Evolutionary conservation across 2,329 filamentous ascomycete genomes (phyloP).

Genomic region (Trichophyton benhamiae): DNA sequence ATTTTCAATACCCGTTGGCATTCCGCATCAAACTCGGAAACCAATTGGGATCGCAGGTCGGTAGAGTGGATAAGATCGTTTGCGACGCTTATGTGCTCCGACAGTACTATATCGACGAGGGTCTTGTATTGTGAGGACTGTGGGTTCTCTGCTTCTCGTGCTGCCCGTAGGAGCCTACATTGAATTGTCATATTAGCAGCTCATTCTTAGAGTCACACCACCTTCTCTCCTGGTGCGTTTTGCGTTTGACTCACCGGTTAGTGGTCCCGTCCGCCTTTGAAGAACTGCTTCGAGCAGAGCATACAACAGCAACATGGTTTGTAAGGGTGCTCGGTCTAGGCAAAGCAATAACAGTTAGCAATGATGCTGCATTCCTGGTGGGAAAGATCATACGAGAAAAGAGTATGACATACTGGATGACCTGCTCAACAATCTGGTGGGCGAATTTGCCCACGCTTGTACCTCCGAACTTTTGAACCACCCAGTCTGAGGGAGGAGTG

Average conservation of each 20-base stretch:
- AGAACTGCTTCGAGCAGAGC: slow-evolving; percentile 85
- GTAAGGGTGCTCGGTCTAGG: slow-evolving; percentile 48
- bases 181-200: not conserved
- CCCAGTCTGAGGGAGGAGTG: slow-evolving; percentile 42
- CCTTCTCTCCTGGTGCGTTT: not conserved
- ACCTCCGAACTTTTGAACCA: slow-evolving; percentile 90
- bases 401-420: slow-evolving; percentile 44
- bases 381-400: not conserved
- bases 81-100: slow-evolving; percentile 67
- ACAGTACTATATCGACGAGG: slow-evolving; percentile 67
- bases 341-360: not conserved
- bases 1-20: slow-evolving; percentile 71
- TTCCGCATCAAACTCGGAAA: slow-evolving; percentile 58
- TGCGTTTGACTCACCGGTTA: slow-evolving; percentile 57
- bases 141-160: slow-evolving; percentile 38
- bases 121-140: slow-evolving; percentile 50
- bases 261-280: slow-evolving; percentile 94
- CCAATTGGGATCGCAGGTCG: slow-evolving; percentile 47
- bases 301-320: slow-evolving; percentile 79
- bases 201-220: not conserved
- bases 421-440: slow-evolving; percentile 58
- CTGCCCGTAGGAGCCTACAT: slow-evolving; percentile 35
- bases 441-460: slow-evolving; percentile 94
- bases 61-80: slow-evolving; percentile 48
- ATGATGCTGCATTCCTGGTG: not conserved